These are phyloP conservation scores for Leptoxyphium fumago DNA, from an alignment of 2,329 filamentous ascomycete species.

Conservation along the genomic window DNA sequence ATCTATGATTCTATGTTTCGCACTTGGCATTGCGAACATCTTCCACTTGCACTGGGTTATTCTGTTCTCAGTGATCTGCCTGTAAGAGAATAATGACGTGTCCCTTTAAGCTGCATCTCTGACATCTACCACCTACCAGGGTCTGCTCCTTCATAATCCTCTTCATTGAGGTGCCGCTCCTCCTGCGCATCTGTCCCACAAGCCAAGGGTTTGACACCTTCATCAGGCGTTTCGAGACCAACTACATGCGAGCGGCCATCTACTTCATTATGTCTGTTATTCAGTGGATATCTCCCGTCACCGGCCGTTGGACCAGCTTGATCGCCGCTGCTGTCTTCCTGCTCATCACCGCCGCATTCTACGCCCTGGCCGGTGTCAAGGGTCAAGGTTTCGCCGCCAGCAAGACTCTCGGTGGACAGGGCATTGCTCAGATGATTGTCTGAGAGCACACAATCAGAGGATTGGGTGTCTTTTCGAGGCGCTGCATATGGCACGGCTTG, in stretches of 20 bases:
- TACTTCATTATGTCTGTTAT: constrained; percentile 68
- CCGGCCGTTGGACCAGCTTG: constrained; percentile 47
- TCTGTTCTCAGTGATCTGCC: constrained; percentile 41
- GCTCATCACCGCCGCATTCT: constrained; percentile 63
- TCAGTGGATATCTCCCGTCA: constrained; percentile 69
- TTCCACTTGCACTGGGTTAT: constrained; percentile 47
- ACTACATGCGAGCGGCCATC: constrained; percentile 87
- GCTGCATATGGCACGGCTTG: too few species aligned
- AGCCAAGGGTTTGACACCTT: constrained; percentile 75
- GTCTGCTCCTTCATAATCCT: constrained; percentile 34
- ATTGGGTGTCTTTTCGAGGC: too few species aligned
- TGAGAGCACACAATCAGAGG: constrained; percentile 26
- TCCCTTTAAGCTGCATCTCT: not conserved
- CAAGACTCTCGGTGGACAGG: constrained; percentile 89
- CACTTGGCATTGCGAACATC: constrained; percentile 54
- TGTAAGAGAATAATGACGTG: constrained; percentile 23
- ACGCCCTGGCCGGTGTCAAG: constrained; percentile 63
- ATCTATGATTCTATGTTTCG: constrained; percentile 50
- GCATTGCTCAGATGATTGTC: constrained; percentile 96
- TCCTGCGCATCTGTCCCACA: constrained; percentile 94
- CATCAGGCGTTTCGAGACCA: constrained; percentile 85
- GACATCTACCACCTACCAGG: constrained; percentile 18
- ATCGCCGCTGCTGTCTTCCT: constrained; percentile 79
- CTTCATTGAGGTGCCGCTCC: constrained; percentile 64
- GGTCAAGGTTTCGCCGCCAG: constrained; percentile 78